Evolutionary conservation across 306 rosid genomes (phyloP), one percentile per base, ranked within the genome.

Genomic region (Quercus parvula): DNA sequence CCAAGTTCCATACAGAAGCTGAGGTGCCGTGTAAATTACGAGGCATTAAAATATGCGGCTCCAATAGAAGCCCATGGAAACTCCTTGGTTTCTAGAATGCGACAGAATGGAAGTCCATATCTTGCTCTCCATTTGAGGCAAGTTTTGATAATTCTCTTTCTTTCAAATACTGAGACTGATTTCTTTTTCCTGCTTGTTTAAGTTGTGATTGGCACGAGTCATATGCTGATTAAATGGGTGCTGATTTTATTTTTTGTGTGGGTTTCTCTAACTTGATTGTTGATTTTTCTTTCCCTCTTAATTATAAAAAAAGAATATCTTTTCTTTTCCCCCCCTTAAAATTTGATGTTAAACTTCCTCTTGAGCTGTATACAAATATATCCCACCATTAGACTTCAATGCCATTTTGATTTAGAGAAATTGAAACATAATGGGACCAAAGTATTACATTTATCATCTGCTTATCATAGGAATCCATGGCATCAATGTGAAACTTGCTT

Each of bases 91-190:
- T 91, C 96, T 70, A 90, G 94, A 90, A 93, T 95, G 98, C 85
- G 87, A 81, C 81, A 85, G 87, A 84, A 85, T 73, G 92, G 92
- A 80, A 87, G 78, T 77, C 94, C 86, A 72, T 95, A 93, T 81
- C 91, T 91, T 78, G 98, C 99, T 67, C 90, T 95, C 57, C 99
- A 95, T 90, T 82, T 95, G 90, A 93, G 99, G 99, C 83, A 80
- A 89, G 93, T 84, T 74, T 44, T 52, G 51, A 74, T 57, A 67
- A 51, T 74, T 76, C 46, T 76, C 35, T 72, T 59, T 68, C 76
- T 57, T 73, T 46, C 79, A 74, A 72, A 75, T 78, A 33, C 56
- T 51, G 62, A 30, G 24, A 10, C 68, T 63, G 30, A 57, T 28
- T 22, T 19, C 69, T 74, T 56, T 55, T 4, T 56, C 18, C 44